Evolutionary conservation across 106 monocot genomes (phyloP).

Genomic region (Dendrobium huoshanense): DNA sequence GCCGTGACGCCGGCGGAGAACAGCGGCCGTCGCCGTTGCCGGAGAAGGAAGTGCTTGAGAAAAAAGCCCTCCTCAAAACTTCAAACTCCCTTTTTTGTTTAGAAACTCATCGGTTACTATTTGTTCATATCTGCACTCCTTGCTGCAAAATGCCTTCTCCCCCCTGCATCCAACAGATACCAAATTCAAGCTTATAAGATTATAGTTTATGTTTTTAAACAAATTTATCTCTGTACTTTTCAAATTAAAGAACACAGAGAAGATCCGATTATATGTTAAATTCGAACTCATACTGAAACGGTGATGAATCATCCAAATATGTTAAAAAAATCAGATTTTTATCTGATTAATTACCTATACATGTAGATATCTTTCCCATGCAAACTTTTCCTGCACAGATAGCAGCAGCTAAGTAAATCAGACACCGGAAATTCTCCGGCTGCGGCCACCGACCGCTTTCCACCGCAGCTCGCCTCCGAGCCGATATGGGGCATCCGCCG

Average conservation of each 20-base stretch:
- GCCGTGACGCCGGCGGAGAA: conserved; percentile 40
- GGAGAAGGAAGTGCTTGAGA: conserved; percentile 22
- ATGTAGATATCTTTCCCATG: conserved; percentile 73
- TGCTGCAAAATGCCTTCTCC: conserved; percentile 65
- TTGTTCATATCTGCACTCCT: conserved; percentile 51
- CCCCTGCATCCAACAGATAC: conserved; percentile 29
- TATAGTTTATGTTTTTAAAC: neutral
- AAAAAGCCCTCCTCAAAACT: conserved; percentile 7
- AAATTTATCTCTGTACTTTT: neutral
- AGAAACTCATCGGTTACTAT: conserved; percentile 44
- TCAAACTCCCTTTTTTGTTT: conserved; percentile 31
- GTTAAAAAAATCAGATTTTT: too few species aligned
- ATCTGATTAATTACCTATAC: conserved; percentile 34
- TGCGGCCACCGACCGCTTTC: neutral
- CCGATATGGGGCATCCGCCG: neutral
- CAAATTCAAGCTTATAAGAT: neutral
- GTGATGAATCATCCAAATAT: too few species aligned
- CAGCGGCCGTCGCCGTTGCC: conserved; percentile 21
- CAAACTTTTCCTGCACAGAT: conserved; percentile 48
- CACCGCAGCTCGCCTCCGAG: neutral
- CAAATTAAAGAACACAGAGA: neutral
- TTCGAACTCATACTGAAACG: too few species aligned
- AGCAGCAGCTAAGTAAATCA: conserved; percentile 50
- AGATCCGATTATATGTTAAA: too few species aligned
- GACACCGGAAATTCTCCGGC: conserved; percentile 18